Evolutionary conservation across 306 rosid species (phyloP), one percentile per base, ranked within the genome.

Genomic region (Prunus persica): DNA sequence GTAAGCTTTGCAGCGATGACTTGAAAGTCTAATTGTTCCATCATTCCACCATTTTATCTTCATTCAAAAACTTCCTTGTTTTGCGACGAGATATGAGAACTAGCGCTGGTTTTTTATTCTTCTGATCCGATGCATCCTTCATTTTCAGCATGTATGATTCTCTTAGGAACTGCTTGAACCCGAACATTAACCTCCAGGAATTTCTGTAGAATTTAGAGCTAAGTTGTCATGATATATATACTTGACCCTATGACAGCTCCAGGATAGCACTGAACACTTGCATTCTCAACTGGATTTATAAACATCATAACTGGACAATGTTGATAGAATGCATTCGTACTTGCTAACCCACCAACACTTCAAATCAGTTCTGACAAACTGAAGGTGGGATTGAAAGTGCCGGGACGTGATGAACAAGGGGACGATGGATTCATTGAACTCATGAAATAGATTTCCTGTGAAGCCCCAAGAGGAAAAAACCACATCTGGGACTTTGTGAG

Each of bases 371-470:
- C 80, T 55, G 56, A 80, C 74, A 68, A 84, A 80, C 34, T 46
- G 79, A 2, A 84, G 13, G 69, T 52, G 55, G 50, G 82, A 73
- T 54, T 18, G 71, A n/a, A 80, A 80, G 38, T 63, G 84, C 67
- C 22, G 69, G 24, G 67, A 62, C 25, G 71, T 84, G 84, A 84
- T 74, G 78, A 84, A 84, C 41, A 84, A 64, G 62, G 84, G 82
- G n/a, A 77, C 77, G 69, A 77, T 64, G 73, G 75, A 19, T 51
- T 80, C 82, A 22, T 84, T 78, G 57, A 84, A 80, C 54, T 84
- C 82, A 15, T 80, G 84, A 76, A 84, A 80, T 0, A 84, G 55
- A 63, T 80, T 84, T 8, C 87, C 87, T 3, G 82, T 76, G 65
- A 72, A 84, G 70, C 84, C 82, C 14, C 82, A 71, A 4, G 77